phyloP scores from a whole-genome alignment of 352 stramenopile species.

The Thraustochytrium striatum region DNA sequence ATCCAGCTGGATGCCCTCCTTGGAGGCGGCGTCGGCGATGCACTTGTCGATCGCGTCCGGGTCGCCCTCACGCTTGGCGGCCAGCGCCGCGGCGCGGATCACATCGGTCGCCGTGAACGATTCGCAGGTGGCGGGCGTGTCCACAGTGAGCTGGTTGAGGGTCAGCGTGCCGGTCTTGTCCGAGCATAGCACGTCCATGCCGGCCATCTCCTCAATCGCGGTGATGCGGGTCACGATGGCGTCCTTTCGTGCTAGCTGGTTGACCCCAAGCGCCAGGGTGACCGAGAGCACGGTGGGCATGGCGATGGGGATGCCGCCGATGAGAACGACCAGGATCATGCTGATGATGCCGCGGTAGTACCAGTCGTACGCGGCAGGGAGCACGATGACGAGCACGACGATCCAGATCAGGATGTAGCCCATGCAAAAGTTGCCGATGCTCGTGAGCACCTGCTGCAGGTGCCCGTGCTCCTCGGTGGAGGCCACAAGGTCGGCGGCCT shows the following conservation, averaged over 20 bases:
- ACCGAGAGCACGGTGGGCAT: slow-evolving; percentile 85
- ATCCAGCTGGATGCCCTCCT: slow-evolving; percentile 60
- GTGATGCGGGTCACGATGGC: slow-evolving; percentile 82
- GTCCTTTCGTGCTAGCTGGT: slow-evolving; percentile 79
- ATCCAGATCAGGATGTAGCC: slow-evolving; percentile 78
- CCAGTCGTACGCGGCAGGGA: slow-evolving; percentile 76
- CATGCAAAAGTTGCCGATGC: slow-evolving; percentile 70
- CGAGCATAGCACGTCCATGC: slow-evolving; percentile 86
- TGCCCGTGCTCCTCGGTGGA: slow-evolving; percentile 68
- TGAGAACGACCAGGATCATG: slow-evolving; percentile 79
- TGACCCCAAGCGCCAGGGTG: slow-evolving; percentile 82
- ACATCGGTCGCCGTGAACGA: slow-evolving; percentile 64
- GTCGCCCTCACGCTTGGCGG: slow-evolving; percentile 83
- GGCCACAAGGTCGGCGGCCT: slow-evolving; percentile 69
- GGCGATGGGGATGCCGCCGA: slow-evolving; percentile 83
- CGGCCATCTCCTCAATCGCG: slow-evolving; percentile 83
- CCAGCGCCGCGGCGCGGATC: slow-evolving; percentile 79
- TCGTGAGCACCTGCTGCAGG: slow-evolving; percentile 82
- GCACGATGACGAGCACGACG: slow-evolving; percentile 71
- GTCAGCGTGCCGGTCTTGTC: slow-evolving; percentile 93
- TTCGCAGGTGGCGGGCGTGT: slow-evolving; percentile 58
- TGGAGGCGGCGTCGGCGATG: slow-evolving; percentile 64
- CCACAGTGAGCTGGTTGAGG: slow-evolving; percentile 85
- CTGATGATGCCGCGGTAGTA: slow-evolving; percentile 53
- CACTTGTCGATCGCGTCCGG: slow-evolving; percentile 83